Evolutionary conservation across 176 grass and related monocot species (phyloP).

Genomic region (Cymbopogon citratus): DNA sequence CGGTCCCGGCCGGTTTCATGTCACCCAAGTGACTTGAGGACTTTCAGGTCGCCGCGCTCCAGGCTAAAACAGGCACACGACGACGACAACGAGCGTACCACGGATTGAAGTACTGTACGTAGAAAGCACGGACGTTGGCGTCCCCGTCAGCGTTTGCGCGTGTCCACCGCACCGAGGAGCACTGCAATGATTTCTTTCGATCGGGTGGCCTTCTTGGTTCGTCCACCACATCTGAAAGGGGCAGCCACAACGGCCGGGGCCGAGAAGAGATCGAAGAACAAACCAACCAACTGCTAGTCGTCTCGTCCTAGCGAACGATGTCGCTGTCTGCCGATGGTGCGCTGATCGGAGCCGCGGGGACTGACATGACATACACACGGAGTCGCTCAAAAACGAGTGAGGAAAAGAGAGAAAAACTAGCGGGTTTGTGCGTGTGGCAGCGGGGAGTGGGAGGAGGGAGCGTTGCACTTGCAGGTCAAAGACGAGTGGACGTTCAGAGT

Average conservation of each 20-base stretch:
- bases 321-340: conserved; percentile 8
- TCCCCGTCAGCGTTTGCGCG: conserved; percentile 13
- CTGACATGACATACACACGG: not conserved
- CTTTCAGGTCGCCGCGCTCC: not conserved
- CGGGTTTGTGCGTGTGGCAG: not conserved
- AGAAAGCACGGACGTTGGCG: not conserved
- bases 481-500: conserved; percentile 17
- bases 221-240: not conserved
- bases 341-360: not conserved
- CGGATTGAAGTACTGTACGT: not conserved
- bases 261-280: no score
- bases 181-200: not conserved
- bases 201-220: not conserved
- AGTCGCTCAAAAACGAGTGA: conserved; percentile 13
- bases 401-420: no score
- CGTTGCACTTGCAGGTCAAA: not conserved
- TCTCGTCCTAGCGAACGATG: no score
- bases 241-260: no score
- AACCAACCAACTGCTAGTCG: no score
- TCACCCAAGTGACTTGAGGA: not conserved
- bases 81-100: not conserved
- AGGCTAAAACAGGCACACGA: not conserved
- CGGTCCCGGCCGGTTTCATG: no score
- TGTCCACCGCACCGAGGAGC: not conserved
- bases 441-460: not conserved